Base-by-base conservation (phyloP, 2,329 filamentous ascomycete species). In the Ascochyta lentis region DNA sequence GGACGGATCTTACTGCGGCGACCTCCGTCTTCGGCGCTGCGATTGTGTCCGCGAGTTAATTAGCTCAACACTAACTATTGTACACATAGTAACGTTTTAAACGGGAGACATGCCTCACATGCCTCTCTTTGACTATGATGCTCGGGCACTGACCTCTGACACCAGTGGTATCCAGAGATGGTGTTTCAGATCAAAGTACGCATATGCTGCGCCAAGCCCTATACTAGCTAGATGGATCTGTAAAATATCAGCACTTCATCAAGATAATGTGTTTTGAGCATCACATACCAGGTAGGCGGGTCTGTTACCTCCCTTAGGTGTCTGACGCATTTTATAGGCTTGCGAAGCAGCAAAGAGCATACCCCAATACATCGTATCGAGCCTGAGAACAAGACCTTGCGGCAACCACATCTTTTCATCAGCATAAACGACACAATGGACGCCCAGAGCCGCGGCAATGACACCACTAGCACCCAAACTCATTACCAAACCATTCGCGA, bases 91-190 rank as follows among this genome's bases (percentile, higher is more conserved):
- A 19, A 19, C 45, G 45, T 9, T 23, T 29, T 16, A 8, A 19
- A 3, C 16, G 22, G 16, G 8, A 6, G 3, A 26, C 23, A 34
- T 45, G 23, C 22, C 12, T 49, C 8, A 49, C 7, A 31, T 29
- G 10, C 43, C 47, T 10, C 7, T 9, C 29, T 16, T 13, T 23
- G 19, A 16, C 3, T 22, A 33, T 5, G 37, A 35, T 12, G 45
- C 16, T 26, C 49, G 46, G 7, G 29, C 33, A 40, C 39, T 42
- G 12, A 61, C 38, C 31, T 43, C 42, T 7, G 51, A 33, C 1
- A 58, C 47, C 26, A 64, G 46, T 4, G 59, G 59, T 49, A 56
- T 60, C 61, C 59, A 61, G 12, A 64, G 15, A 10, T 61, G 56
- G 6, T 61, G 45, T 31, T 61, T 56, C 12, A 46, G 26, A 23